Evolutionary conservation across 495 filamentous ascomycete species (phyloP).

Genomic region (Hypoxylon fuscum): DNA sequence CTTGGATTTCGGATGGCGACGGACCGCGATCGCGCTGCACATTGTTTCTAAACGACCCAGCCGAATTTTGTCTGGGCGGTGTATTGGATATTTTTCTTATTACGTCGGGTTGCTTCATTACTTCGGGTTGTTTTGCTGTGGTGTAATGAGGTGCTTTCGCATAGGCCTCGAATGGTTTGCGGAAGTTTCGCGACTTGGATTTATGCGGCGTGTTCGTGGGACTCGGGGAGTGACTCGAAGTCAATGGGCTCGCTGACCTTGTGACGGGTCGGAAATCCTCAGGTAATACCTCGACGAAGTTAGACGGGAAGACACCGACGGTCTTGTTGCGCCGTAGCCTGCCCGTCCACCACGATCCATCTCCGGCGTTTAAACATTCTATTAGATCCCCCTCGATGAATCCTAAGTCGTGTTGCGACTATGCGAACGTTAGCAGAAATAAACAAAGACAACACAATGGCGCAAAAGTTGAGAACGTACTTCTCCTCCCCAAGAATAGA

Average conservation of each 20-base stretch:
- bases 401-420: conserved; percentile 91
- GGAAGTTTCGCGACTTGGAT: conserved; percentile 65
- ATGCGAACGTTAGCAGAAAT: conserved; percentile 29
- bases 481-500: conserved; percentile 98
- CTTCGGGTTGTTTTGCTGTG: conserved; percentile 60
- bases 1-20: conserved; percentile 41
- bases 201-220: conserved; percentile 63
- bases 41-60: conserved; percentile 42
- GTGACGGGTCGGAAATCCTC: conserved; percentile 83
- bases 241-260: conserved; percentile 78
- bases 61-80: conserved; percentile 48
- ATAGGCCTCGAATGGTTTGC: conserved; percentile 77
- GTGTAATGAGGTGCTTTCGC: conserved; percentile 65
- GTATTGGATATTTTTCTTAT: conserved; percentile 46
- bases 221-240: conserved; percentile 59
- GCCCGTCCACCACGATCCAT: conserved; percentile 98
- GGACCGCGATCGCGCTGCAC: conserved; percentile 32
- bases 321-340: conserved; percentile 86
- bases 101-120: conserved; percentile 60
- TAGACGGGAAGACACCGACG: conserved; percentile 92
- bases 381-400: conserved; percentile 98
- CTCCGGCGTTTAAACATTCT: conserved; percentile 96
- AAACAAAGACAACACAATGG: conserved; percentile 23
- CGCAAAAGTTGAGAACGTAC: conserved; percentile 51
- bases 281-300: conserved; percentile 91